A percentile compares a stretch with the other conserved stretches of the same genome.
These are phyloP conservation scores for Thecaphora thlaspeos DNA, from an alignment of 1,284 basidiomycete species.

Conservation along the genomic window DNA sequence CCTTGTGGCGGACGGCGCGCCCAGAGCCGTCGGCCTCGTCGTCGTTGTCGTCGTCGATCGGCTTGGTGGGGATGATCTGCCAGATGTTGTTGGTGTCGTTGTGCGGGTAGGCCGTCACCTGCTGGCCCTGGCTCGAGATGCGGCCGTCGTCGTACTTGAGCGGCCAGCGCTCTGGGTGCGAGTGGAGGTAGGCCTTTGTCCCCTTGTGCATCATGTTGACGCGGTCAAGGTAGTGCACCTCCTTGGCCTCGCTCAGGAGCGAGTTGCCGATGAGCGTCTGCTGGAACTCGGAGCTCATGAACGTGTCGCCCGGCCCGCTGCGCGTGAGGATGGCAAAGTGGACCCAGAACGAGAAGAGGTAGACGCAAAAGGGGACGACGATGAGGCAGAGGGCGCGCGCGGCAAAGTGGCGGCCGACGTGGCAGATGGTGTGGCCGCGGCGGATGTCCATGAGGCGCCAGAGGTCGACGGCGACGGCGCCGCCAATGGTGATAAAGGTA, in stretches of 20 bases:
- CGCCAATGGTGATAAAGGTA: conserved; percentile 83
- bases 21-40: no score
- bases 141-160: conserved; percentile 94
- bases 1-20: conserved; percentile 81
- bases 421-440: conserved; percentile 69
- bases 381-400: conserved; percentile 87
- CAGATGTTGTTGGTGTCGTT: conserved; percentile 92
- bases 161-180: conserved; percentile 85
- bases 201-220: conserved; percentile 86
- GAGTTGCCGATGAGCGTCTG: conserved; percentile 92
- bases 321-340: conserved; percentile 88
- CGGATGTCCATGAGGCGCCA: conserved; percentile 91
- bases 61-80: conserved; percentile 88
- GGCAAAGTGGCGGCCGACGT: conserved; percentile 83
- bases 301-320: conserved; percentile 88
- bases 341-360: conserved; percentile 93
- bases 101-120: conserved; percentile 95
- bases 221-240: conserved; percentile 88
- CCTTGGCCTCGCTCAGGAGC: conserved; percentile 81
- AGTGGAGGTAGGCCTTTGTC: conserved; percentile 89
- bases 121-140: conserved; percentile 92
- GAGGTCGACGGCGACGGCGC: conserved; percentile 86
- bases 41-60: conserved; percentile 64
- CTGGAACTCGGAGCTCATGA: conserved; percentile 98
- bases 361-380: conserved; percentile 79